A percentile compares a stretch with the other conserved stretches of the same genome.
phyloP scores from a whole-genome alignment of 257 asterid species.

The Gardenia jasminoides region DNA sequence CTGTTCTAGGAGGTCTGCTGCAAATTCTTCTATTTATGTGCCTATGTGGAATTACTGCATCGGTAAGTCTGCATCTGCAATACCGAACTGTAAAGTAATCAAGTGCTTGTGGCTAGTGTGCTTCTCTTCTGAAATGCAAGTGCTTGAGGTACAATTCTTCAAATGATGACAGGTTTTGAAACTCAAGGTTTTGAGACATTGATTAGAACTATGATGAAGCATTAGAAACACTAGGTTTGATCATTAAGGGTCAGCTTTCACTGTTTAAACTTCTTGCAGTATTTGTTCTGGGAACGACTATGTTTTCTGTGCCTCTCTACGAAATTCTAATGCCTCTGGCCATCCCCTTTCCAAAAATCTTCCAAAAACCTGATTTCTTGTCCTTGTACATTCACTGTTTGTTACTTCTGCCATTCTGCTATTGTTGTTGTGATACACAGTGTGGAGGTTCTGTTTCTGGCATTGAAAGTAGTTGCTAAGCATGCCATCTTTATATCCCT shows the following conservation, averaged over 20 bases:
- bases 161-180: background rate
- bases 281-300: background rate
- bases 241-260: background rate
- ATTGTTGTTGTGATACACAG: background rate
- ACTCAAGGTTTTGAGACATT: too few relatives aligned
- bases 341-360: background rate
- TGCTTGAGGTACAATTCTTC: background rate
- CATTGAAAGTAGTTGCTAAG: background rate
- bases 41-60: conserved; percentile 87
- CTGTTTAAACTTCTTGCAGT: background rate
- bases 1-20: conserved; percentile 93
- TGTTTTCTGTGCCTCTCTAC: background rate
- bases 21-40: conserved; percentile 94
- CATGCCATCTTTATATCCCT: background rate
- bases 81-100: background rate
- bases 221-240: background rate
- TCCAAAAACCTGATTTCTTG: background rate
- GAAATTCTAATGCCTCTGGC: background rate
- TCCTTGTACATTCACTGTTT: background rate
- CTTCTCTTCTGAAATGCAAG: background rate
- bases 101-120: conserved; percentile 9
- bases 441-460: background rate
- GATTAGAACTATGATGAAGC: background rate
- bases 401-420: background rate
- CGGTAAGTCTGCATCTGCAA: conserved; percentile 48